Evolutionary conservation across 163 green algal genomes (phyloP), one percentile per base, ranked within the genome.

Genomic region (Volvox carteri): DNA sequence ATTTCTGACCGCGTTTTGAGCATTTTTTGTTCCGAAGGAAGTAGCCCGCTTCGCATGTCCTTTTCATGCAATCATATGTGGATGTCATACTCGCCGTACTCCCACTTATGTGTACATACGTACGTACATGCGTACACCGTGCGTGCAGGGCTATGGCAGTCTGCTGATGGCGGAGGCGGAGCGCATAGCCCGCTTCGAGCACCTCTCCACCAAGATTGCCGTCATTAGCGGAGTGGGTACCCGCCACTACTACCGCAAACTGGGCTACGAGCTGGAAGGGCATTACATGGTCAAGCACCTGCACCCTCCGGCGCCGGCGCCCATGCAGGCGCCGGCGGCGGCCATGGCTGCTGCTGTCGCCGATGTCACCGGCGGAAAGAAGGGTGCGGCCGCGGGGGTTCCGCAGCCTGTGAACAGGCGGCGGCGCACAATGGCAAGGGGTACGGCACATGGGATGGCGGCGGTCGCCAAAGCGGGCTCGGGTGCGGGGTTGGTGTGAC

Each of bases 181-280:
- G 93, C 89, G 95, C 73, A 99, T 99, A 56, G 96, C 97, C 4
- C 42, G 79, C 23, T 46, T 84, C 0, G 98, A 99, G 94, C 98
- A 99, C 93, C 90, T 96, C 56, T 97, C 93, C 33, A 92, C 42
- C 23, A 97, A 97, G 88, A 73, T 99, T 37, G 97, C 97, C 0
- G 97, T 99, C 75, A 99, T 99, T 88, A 98, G 95, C 33, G 98
- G 98, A 4, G 96, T 99, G 74, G 98, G 98, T 84, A 99, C 98
- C 28, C 94, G 98, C 33, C 97, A 99, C 93, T 99, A 99, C 94
- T 99, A 99, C 92, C 93, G 97, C 35, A 96, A 96, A 89, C 93
- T 99, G 68, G 98, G 98, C 0, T 99, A 99, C 86, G 93, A 98
- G 78, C 94, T 99, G 68, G 95, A 99, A 90, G 98, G 97, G 21